Evolutionary conservation across 495 filamentous ascomycete species (phyloP).

Genomic region (Lentithecium fluviatile): DNA sequence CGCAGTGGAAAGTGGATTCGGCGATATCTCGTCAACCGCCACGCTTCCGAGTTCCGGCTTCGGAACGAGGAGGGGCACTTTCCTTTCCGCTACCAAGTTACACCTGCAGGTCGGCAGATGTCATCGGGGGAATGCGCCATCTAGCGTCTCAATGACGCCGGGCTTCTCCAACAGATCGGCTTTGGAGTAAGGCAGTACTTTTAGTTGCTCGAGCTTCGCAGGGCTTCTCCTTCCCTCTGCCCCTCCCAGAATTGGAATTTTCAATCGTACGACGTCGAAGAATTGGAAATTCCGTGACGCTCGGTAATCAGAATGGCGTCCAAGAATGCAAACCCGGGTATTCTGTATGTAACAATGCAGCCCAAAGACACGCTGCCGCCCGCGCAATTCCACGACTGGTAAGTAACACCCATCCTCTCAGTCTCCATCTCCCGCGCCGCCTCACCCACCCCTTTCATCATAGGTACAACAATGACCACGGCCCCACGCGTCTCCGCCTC

Average conservation of each 20-base stretch:
- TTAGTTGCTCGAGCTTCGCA: no score
- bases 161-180: not conserved
- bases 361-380: slow-evolving; percentile 61
- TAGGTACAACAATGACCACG: slow-evolving; percentile 79
- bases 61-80: slow-evolving; percentile 15
- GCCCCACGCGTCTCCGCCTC: slow-evolving; percentile 69
- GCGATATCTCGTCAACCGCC: not conserved
- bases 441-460: not conserved
- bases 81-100: not conserved
- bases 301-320: not conserved
- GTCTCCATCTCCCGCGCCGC: not conserved
- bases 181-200: no score
- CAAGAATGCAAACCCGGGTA: slow-evolving; percentile 48
- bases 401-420: not conserved
- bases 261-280: no score
- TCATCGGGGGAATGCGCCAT: slow-evolving; percentile 10
- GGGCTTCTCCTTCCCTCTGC: no score
- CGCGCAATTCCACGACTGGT: slow-evolving; percentile 78
- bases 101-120: slow-evolving; percentile 25
- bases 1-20: not conserved
- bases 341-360: slow-evolving; percentile 79
- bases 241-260: no score
- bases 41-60: slow-evolving; percentile 19
- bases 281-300: not conserved
- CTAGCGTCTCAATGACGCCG: not conserved